These are phyloP conservation scores for Epichloe baconii DNA, from an alignment of 2,329 filamentous ascomycete genomes.

Conservation along the genomic window DNA sequence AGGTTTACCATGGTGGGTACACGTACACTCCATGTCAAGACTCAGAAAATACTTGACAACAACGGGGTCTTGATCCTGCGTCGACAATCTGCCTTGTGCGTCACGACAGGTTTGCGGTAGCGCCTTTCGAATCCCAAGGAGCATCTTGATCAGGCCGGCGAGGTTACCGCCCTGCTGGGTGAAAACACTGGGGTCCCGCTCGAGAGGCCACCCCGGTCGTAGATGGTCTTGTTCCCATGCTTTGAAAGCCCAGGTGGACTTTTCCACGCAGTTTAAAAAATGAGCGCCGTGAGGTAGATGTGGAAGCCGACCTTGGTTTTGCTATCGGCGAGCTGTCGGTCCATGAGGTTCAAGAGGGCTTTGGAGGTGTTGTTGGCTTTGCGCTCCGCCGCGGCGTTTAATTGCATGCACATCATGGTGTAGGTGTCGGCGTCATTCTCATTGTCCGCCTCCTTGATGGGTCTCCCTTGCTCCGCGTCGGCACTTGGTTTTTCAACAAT, in stretches of 20 bases:
- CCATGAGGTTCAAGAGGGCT: conserved; percentile 44
- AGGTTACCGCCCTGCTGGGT: conserved; percentile 46
- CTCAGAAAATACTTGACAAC: conserved; percentile 40
- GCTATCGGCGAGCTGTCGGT: conserved; percentile 47
- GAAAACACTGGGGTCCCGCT: conserved; percentile 40
- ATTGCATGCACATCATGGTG: conserved; percentile 48
- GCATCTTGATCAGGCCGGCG: conserved; percentile 46
- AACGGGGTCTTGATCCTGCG: conserved; percentile 32
- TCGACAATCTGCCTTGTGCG: conserved; percentile 34
- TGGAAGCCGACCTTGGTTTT: conserved; percentile 46
- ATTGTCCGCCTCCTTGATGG: conserved; percentile 34
- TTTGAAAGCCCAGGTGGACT: conserved; percentile 56
- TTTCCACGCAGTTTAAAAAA: conserved; percentile 55
- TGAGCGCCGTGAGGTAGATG: conserved; percentile 47
- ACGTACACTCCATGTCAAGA: conserved; percentile 45
- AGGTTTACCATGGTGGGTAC: conserved; percentile 13
- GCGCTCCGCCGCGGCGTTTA: conserved; percentile 51
- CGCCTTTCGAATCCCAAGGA: conserved; percentile 46
- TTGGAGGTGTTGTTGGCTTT: conserved; percentile 48
- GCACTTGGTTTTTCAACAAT: conserved; percentile 35
- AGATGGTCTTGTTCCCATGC: conserved; percentile 52
- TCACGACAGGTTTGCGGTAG: conserved; percentile 39
- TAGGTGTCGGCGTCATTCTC: conserved; percentile 43
- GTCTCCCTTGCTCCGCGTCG: conserved; percentile 26
- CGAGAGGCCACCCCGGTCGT: conserved; percentile 47